phyloP scores from a whole-genome alignment of 2,329 filamentous ascomycete species.

The Triangularia verruculosa region DNA sequence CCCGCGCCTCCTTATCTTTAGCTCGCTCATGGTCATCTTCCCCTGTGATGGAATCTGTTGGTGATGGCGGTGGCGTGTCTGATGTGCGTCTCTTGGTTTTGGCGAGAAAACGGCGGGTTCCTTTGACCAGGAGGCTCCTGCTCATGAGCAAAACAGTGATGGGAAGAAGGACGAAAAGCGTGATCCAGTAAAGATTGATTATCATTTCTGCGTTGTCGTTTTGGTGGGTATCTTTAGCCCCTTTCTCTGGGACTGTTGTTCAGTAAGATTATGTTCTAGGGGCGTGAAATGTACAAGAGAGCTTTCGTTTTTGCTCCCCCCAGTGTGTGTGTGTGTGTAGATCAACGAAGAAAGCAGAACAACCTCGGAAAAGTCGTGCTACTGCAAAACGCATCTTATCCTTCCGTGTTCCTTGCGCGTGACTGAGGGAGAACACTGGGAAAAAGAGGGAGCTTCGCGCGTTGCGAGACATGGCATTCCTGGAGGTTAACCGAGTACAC shows the following conservation, averaged over 20 bases:
- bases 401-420: not conserved
- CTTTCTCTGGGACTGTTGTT: not conserved
- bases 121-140: not conserved
- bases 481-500: not conserved
- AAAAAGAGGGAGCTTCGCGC: not conserved
- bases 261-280: not conserved
- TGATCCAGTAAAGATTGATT: not conserved
- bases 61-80: not conserved
- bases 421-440: not conserved
- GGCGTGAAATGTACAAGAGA: not conserved
- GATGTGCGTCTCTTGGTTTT: not conserved
- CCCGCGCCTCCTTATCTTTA: not conserved
- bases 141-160: not conserved
- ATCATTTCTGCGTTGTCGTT: not conserved
- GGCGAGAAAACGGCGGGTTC: not conserved
- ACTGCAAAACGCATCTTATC: not conserved
- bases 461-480: slow-evolving; percentile 1
- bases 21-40: not conserved
- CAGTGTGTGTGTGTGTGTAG: not conserved
- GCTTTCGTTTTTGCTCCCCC: not conserved
- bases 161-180: not conserved
- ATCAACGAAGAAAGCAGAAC: not conserved
- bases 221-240: not conserved
- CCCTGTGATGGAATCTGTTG: not conserved
- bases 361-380: not conserved